Percentiles rank a stretch among this genome's conserved stretches.
Conservation (phyloP, 257 asterid genomes). For the Fraxinus pennsylvanica region DNA sequence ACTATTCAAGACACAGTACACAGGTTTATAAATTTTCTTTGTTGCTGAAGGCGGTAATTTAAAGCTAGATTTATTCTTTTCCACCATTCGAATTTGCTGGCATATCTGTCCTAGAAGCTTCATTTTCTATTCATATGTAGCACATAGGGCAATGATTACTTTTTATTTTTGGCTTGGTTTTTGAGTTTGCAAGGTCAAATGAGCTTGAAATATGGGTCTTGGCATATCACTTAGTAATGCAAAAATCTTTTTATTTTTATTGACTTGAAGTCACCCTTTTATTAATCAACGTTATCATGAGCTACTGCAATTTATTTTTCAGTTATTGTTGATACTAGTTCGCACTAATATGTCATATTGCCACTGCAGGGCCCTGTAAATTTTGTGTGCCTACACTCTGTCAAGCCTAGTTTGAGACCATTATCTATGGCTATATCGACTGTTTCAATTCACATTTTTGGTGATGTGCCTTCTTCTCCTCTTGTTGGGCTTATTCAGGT, state of each 20-base stretch:
- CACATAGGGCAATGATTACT: neutral
- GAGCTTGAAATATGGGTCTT: neutral
- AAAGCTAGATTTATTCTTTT: no score
- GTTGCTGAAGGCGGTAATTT: no score
- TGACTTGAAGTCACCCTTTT: neutral
- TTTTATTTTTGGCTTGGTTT: neutral
- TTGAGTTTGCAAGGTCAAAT: neutral
- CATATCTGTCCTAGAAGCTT: no score
- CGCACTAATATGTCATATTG: neutral
- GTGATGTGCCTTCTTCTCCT: constrained; percentile 95
- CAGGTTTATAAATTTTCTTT: neutral
- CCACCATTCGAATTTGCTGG: no score
- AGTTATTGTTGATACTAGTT: neutral
- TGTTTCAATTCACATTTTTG: constrained; percentile 78
- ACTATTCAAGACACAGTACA: neutral
- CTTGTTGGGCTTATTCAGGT: constrained; percentile 97
- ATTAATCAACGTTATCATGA: neutral
- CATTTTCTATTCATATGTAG: neutral
- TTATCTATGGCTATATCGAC: constrained; percentile 90
- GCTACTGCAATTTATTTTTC: no score
- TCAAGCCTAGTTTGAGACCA: constrained; percentile 85
- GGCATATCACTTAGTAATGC: neutral
- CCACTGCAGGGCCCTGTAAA: constrained; percentile 82
- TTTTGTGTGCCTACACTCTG: constrained; percentile 80
- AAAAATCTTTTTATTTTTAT: neutral